Evolutionary conservation across 2,329 filamentous ascomycete genomes (phyloP), one percentile per base, ranked within the genome.

Genomic region (Rachicladosporium sp.): DNA sequence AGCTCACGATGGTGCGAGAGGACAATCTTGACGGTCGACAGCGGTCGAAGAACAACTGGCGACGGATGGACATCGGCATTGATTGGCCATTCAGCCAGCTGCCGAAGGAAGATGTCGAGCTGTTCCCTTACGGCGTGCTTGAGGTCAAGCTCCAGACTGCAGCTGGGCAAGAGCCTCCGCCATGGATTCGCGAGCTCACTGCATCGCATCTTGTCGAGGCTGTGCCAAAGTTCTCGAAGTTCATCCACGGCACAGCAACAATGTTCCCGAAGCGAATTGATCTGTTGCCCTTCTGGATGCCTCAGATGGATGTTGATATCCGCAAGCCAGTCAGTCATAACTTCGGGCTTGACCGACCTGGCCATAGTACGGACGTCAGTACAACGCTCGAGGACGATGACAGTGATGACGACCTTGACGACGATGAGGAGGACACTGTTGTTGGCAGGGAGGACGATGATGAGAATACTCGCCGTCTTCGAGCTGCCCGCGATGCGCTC

Each of bases 141-240:
- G 91, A 98, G 62, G 91, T 98, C 47, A 98, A 98, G 68, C 74
- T 98, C 12, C 91, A 98, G 64, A 98, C 91, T 1, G 89, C 95
- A 61, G 78, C 83, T 41, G 91, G 91, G 31, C 88, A 95, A 60
- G 87, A 95, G 56, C 86, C 91, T 10, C 91, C 91, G 0, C 83
- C 93, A 56, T 98, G 91, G 91, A 89, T 98, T 51, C 80, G 87
- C 13, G 86, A 96, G 57, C 73, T 98, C 37, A 93, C 87, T 33
- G 74, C 85, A 9, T 94, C 87, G 46, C 91, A 98, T 65, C 72
- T 98, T 10, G 91, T 98, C 2, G 91, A 98, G 65, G 88, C 91
- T n/a, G 88, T 98, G 2, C 91, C 91, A 46, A 98, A 98, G 59
- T 98, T 96, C 64, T 95, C 87, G 56, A 98, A 98, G 65, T 98